Percentiles rank a stretch among this genome's conserved stretches.
Conservation (phyloP, 805 yeast genomes). For the Schizosaccharomyces lindneri region DNA sequence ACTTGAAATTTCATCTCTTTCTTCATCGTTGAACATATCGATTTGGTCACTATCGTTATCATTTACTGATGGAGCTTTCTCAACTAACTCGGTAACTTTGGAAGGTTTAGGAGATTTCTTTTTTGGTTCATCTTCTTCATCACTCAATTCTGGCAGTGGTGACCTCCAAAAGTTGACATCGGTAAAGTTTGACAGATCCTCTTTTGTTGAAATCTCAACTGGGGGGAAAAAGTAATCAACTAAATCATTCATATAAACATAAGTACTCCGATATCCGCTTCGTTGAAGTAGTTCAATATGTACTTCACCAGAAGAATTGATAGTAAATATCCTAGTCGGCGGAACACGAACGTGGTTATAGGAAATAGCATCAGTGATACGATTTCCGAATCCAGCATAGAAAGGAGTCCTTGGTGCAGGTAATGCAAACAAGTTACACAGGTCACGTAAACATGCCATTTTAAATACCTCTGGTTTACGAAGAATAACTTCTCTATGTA, state of each 20-base stretch:
- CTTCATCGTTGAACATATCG: background rate
- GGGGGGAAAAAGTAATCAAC: constrained; percentile 97
- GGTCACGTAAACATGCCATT: constrained; percentile 84
- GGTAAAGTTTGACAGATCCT: constrained; percentile 35
- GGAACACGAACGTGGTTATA: constrained; percentile 87
- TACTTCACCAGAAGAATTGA: constrained; percentile 88
- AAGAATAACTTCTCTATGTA: constrained; percentile 70
- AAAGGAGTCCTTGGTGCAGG: constrained; percentile 43
- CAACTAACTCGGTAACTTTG: background rate
- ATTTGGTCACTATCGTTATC: background rate
- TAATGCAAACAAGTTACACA: constrained; percentile 42
- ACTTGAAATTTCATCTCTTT: background rate
- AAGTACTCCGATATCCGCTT: constrained; percentile 76
- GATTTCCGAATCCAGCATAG: constrained; percentile 91
- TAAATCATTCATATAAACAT: constrained; percentile 69
- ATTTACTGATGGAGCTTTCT: background rate
- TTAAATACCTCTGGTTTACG: constrained; percentile 96
- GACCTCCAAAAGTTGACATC: constrained; percentile 88
- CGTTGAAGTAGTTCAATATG: constrained; percentile 87
- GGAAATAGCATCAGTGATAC: constrained; percentile 88
- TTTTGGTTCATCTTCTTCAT: constrained; percentile 9
- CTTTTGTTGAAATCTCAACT: constrained; percentile 16
- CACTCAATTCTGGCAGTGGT: constrained; percentile 31
- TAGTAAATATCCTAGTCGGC: constrained; percentile 78
- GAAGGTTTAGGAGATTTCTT: background rate